These are phyloP conservation scores for Nakazawaea wickerhamii DNA, from an alignment of 805 yeast species.

Conservation along the genomic window DNA sequence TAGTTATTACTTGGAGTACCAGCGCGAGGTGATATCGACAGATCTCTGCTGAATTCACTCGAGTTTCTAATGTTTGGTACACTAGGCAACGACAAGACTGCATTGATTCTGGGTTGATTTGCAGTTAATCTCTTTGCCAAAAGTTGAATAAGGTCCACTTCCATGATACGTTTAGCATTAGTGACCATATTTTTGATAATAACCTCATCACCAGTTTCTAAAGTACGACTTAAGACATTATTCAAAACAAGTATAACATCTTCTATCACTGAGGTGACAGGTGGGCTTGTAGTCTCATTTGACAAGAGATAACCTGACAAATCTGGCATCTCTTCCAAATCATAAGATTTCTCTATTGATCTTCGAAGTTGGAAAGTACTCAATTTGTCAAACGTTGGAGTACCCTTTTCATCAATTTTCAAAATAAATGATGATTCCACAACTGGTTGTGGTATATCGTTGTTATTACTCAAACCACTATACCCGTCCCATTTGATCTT, in stretches of 20 bases:
- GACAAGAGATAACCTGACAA: slow-evolving; percentile 28
- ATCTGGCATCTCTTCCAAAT: slow-evolving; percentile 74
- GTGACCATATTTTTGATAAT: slow-evolving; percentile 51
- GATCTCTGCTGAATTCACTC: slow-evolving; percentile 16
- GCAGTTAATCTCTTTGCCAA: slow-evolving; percentile 41
- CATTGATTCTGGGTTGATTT: slow-evolving; percentile 33
- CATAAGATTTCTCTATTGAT: slow-evolving; percentile 76
- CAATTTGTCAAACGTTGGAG: slow-evolving; percentile 61
- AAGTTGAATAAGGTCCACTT: slow-evolving; percentile 58
- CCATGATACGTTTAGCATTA: slow-evolving; percentile 54
- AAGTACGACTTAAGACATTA: slow-evolving; percentile 54
- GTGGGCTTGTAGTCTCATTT: slow-evolving; percentile 29
- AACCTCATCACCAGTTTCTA: slow-evolving; percentile 65
- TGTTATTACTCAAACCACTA: slow-evolving; percentile 19
- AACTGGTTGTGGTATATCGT: slow-evolving; percentile 45
- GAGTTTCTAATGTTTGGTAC: slow-evolving; percentile 11
- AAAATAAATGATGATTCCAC: slow-evolving; percentile 46
- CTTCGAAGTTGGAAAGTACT: slow-evolving; percentile 64
- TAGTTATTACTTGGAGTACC: slow-evolving; percentile 22
- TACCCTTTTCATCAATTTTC: slow-evolving; percentile 47
- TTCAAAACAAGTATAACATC: slow-evolving; percentile 75
- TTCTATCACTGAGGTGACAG: slow-evolving; percentile 80
- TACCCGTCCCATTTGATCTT: slow-evolving; percentile 61
- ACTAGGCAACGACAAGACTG: slow-evolving; percentile 10
- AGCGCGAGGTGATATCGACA: slow-evolving; percentile 22